These are phyloP conservation scores for Auriscalpium orientale DNA, from an alignment of 768 basidiomycete genomes.

Conservation along the genomic window DNA sequence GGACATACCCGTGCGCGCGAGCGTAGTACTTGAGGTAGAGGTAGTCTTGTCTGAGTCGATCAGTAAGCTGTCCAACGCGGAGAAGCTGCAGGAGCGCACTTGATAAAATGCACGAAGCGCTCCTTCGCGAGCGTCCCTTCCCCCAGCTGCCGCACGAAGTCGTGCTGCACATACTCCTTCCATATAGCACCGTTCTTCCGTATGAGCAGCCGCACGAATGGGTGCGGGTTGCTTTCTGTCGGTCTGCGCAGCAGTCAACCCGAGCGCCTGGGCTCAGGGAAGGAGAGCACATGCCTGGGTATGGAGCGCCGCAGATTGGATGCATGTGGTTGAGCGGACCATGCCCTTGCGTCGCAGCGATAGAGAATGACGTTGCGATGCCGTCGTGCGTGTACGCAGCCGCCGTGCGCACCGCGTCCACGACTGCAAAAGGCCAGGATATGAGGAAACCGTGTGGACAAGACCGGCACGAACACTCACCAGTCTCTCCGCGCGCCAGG, in stretches of 20 bases:
- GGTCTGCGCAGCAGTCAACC: slow-evolving; percentile 26
- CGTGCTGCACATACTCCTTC: slow-evolving; percentile 75
- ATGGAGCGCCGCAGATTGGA: slow-evolving; percentile 41
- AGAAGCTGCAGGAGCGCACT: slow-evolving; percentile 34
- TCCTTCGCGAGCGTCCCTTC: slow-evolving; percentile 56
- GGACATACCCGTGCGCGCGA: slow-evolving; percentile 61
- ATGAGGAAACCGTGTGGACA: background rate
- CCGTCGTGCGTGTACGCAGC: slow-evolving; percentile 67
- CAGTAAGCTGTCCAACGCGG: background rate
- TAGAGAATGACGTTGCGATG: slow-evolving; percentile 56
- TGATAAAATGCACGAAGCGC: slow-evolving; percentile 81
- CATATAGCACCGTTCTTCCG: slow-evolving; percentile 46
- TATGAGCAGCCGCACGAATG: slow-evolving; percentile 61
- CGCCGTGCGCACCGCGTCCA: slow-evolving; percentile 51
- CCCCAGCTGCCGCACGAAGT: slow-evolving; percentile 74
- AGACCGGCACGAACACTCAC: slow-evolving; percentile 25
- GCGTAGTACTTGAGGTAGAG: slow-evolving; percentile 78
- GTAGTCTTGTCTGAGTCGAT: slow-evolving; percentile 62
- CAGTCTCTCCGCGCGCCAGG: slow-evolving; percentile 42
- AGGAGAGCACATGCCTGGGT: slow-evolving; percentile 40
- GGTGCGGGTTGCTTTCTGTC: slow-evolving; percentile 53
- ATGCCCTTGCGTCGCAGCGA: slow-evolving; percentile 54
- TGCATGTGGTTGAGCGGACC: slow-evolving; percentile 89
- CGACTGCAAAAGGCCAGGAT: slow-evolving; percentile 28
- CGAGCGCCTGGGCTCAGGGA: background rate